Evolutionary conservation across 306 rosid species (phyloP).

Genomic region (Prunus fruticosa): DNA sequence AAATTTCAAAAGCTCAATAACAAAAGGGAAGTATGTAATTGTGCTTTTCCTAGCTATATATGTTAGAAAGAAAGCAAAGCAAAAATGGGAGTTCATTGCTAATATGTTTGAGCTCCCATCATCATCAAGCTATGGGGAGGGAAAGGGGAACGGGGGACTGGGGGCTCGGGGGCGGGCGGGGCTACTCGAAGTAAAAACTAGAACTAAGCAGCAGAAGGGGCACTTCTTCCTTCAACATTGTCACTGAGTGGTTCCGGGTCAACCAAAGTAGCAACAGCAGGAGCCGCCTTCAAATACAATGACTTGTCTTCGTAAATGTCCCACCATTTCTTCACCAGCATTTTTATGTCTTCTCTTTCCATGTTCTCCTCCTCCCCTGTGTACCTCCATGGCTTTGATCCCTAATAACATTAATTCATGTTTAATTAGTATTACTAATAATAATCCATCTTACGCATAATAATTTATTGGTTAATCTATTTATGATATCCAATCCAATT

Average conservation of each 20-base stretch:
- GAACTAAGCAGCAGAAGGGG: conserved; percentile 6
- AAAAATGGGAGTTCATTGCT: too few species aligned
- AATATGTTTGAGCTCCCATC: background rate
- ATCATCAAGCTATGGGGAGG: background rate
- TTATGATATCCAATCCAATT: too few species aligned
- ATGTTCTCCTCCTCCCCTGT: conserved; percentile 9
- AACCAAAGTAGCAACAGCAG: conserved; percentile 1
- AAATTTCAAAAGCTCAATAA: too few species aligned
- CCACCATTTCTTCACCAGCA: conserved; percentile 11
- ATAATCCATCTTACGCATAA: too few species aligned
- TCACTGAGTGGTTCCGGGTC: background rate
- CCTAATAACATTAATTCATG: background rate
- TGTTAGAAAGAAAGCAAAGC: too few species aligned
- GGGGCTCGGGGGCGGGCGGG: too few species aligned
- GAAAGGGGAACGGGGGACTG: too few species aligned
- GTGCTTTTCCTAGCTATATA: too few species aligned
- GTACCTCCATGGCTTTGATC: conserved; percentile 17
- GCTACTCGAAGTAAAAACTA: background rate
- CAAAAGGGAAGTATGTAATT: too few species aligned
- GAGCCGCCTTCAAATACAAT: background rate
- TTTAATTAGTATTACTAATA: too few species aligned
- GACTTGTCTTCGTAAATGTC: background rate
- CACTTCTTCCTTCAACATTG: background rate
- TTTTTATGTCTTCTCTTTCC: conserved; percentile 12
- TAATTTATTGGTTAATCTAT: too few species aligned